Conservation (phyloP, 805 yeast species). For the Candida hungchunana region DNA sequence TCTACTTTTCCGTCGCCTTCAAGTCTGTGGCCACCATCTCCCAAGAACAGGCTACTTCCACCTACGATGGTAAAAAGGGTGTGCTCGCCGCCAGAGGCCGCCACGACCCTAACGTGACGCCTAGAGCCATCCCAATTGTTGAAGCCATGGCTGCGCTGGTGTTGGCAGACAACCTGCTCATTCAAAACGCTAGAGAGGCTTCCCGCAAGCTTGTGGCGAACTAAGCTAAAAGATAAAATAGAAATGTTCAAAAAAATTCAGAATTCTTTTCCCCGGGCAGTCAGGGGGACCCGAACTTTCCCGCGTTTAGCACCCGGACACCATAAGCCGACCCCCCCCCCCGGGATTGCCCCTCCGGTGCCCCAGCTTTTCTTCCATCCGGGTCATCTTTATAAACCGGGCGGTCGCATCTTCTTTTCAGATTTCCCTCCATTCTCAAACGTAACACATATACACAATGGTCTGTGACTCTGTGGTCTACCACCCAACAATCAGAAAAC, state of each 20-base stretch:
- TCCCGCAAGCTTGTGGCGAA: conserved; percentile 31
- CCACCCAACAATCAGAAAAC: conserved; percentile 66
- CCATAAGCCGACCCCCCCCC: conserved; percentile 6
- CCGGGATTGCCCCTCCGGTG: conserved; percentile 9
- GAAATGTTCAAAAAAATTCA: not conserved
- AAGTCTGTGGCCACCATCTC: conserved; percentile 97
- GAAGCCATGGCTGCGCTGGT: conserved; percentile 98
- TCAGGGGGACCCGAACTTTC: not conserved
- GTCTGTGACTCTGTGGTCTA: conserved; percentile 64
- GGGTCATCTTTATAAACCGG: conserved; percentile 4
- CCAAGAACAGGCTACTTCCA: conserved; percentile 84
- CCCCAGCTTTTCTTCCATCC: conserved; percentile 12
- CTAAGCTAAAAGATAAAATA: no score
- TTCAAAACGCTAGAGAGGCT: conserved; percentile 81
- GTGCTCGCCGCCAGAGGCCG: conserved; percentile 93
- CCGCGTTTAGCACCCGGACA: conserved; percentile 6
- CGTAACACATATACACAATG: conserved; percentile 35
- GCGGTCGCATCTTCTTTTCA: no score
- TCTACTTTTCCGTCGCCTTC: conserved; percentile 93
- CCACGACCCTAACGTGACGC: conserved; percentile 98
- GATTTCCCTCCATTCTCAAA: no score
- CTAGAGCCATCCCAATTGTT: conserved; percentile 97
- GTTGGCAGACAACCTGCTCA: conserved; percentile 76
- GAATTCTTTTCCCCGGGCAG: not conserved
- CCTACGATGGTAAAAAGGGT: conserved; percentile 87